A percentile compares a stretch with the other conserved stretches of the same genome.
These are phyloP conservation scores for Yamadazyma insecticola DNA, from an alignment of 805 yeast genomes.

Conservation along the genomic window DNA sequence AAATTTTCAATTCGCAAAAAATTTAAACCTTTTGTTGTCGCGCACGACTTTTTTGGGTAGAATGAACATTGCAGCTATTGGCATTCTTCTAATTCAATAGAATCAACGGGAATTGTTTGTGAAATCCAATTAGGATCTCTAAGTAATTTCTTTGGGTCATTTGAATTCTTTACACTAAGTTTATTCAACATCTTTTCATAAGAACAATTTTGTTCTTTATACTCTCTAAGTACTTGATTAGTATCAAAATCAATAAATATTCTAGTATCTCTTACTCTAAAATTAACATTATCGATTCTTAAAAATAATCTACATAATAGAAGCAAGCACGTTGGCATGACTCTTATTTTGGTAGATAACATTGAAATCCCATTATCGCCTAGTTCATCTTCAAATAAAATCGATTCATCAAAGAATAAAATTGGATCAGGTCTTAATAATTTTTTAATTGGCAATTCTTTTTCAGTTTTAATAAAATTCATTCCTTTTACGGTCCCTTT, in stretches of 20 bases:
- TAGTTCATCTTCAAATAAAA: conserved; percentile 88
- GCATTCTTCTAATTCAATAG: conserved; percentile 5
- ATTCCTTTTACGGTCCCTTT: conserved; percentile 48
- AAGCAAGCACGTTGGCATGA: conserved; percentile 78
- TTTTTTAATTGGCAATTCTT: conserved; percentile 63
- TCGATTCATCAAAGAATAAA: conserved; percentile 81
- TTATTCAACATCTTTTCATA: conserved; percentile 28
- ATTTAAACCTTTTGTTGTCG: not conserved
- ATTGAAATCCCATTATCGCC: conserved; percentile 94
- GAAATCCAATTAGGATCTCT: conserved; percentile 75
- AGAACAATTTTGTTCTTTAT: conserved; percentile 51
- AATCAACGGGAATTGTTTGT: conserved; percentile 49
- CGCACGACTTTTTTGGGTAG: not conserved
- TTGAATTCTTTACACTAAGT: conserved; percentile 16
- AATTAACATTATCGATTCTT: conserved; percentile 84
- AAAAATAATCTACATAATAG: conserved; percentile 74
- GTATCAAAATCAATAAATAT: conserved; percentile 72
- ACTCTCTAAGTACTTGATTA: conserved; percentile 66
- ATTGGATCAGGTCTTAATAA: conserved; percentile 78
- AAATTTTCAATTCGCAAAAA: conserved; percentile 2
- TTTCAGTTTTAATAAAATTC: conserved; percentile 15
- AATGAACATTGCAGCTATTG: not conserved
- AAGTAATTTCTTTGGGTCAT: conserved; percentile 43
- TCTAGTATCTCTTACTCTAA: conserved; percentile 81
- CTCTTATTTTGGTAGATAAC: conserved; percentile 74